Evolutionary conservation across 768 basidiomycete genomes (phyloP), one percentile per base, ranked within the genome.

Genomic region (Agaricus bisporus): DNA sequence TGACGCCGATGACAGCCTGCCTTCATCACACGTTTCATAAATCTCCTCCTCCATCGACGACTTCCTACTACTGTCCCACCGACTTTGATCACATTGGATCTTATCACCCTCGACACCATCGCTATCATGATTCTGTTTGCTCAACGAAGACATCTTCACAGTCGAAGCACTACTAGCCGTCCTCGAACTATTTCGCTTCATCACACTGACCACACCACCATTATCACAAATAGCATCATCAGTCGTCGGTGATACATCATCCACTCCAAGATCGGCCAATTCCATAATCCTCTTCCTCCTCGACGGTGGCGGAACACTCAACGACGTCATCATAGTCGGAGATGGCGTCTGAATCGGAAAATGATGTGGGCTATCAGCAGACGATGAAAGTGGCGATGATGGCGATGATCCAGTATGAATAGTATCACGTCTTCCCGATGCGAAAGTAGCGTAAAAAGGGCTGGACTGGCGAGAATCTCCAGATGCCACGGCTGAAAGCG

Each of bases 11-110:
- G 32, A 46, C 5, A 52, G 44, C 8, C 45, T 25, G 12, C 45
- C 52, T 38, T 54, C 52, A 15, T 43, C 37, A 26, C 52, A 54
- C 15, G 52, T 54, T n/a, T 54, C 44, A 47, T 47, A 54, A 7
- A 32, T 38, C n/a, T 37, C 41, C 28, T 38, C 52, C 43, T 25
- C 22, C 5, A 39, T 38, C 12, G 52, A 46, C 12, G 52, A 54
- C 44, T 47, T 38, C 14, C 46, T 39, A n/a, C 44, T 46, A 29
- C 37, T 17, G 20, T 28, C 25, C 5, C 15, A 22, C 22, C 22
- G 22, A 4, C 22, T 22, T 22, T 22, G 22, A 22, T 22, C 22
- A 22, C 1, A 1, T 22, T 22, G 22, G 4, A 22, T 4, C 22
- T 22, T 20, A 26, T 1, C 41, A 25, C 7, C 11, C 17, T 18